phyloP scores from a whole-genome alignment of 192 early-diverging fungal species.

The Gryganskiella cystojenkinii region DNA sequence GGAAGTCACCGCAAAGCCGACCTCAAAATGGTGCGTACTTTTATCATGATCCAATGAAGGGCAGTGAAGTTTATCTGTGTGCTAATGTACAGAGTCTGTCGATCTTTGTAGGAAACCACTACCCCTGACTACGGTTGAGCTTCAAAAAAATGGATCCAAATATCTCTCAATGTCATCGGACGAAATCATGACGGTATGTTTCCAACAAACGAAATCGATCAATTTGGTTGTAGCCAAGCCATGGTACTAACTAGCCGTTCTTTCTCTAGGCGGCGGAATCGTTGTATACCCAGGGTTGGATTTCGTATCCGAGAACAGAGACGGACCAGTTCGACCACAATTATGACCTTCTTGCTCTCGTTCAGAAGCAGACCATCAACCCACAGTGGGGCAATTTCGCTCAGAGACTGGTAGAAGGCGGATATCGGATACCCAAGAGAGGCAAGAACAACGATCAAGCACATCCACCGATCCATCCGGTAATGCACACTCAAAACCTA shows the following conservation, averaged over 20 bases:
- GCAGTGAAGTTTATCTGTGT: neutral
- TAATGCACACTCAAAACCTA: conserved; percentile 48
- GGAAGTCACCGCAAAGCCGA: conserved; percentile 69
- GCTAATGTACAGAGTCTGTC: neutral
- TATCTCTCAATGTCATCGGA: conserved; percentile 82
- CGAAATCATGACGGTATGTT: conserved; percentile 75
- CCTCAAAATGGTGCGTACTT: conserved; percentile 78
- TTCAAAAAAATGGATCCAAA: conserved; percentile 85
- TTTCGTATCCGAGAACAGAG: conserved; percentile 98
- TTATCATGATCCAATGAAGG: neutral
- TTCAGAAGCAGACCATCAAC: conserved; percentile 67
- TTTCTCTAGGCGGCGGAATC: conserved; percentile 79
- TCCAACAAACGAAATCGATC: neutral
- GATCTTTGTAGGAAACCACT: conserved; percentile 74
- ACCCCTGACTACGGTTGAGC: conserved; percentile 94
- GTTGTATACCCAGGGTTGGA: conserved; percentile 88
- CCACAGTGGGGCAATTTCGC: conserved; percentile 26
- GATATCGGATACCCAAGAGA: conserved; percentile 77
- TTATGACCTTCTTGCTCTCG: conserved; percentile 75
- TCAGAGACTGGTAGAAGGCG: conserved; percentile 69
- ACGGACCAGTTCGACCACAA: conserved; percentile 88
- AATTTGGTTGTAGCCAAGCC: neutral
- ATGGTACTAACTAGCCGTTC: too few species aligned
- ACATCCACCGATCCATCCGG: conserved; percentile 98
- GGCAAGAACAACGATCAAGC: conserved; percentile 95